phyloP scores from a whole-genome alignment of 2,329 filamentous ascomycete species.

The Lachnellula hyalina region DNA sequence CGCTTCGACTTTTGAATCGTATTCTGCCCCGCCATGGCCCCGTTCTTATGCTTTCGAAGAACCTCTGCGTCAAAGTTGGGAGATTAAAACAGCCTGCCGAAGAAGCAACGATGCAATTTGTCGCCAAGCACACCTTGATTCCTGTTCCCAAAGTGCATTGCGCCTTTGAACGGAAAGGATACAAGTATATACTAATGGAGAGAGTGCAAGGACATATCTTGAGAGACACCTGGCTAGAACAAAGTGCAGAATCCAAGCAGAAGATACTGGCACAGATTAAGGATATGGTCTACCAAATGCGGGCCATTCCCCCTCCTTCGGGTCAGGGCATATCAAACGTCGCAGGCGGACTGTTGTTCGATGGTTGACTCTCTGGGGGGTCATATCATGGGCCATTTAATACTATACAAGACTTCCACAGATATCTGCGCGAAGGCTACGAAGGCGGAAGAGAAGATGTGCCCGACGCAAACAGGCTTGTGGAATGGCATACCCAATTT shows the following conservation, averaged over 20 bases:
- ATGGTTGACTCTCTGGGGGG: constrained; percentile 28
- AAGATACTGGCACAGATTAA: constrained; percentile 33
- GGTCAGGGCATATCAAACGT: constrained; percentile 29
- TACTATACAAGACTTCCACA: too few species aligned
- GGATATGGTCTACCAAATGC: constrained; percentile 29
- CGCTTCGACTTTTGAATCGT: constrained; percentile 9
- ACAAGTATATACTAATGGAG: constrained; percentile 37
- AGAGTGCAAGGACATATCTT: constrained; percentile 35
- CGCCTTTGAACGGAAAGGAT: constrained; percentile 30
- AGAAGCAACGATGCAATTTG: constrained; percentile 31
- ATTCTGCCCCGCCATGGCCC: constrained; percentile 10
- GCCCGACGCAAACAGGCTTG: too few species aligned
- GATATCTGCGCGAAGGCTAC: too few species aligned
- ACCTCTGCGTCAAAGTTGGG: constrained; percentile 16
- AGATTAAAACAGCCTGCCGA: constrained; percentile 13
- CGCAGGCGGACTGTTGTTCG: constrained; percentile 31
- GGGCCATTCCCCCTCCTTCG: constrained; percentile 26
- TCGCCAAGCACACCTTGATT: constrained; percentile 34
- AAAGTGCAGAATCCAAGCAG: constrained; percentile 30
- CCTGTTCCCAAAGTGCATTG: constrained; percentile 35
- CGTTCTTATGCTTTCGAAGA: constrained; percentile 11
- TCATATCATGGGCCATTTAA: too few species aligned
- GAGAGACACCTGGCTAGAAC: constrained; percentile 28
- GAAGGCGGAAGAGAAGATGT: too few species aligned
- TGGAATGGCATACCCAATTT: too few species aligned